Evolutionary conservation across 1,284 basidiomycete genomes (phyloP).

Genomic region (Melanopsichium pennsylvanicum): DNA sequence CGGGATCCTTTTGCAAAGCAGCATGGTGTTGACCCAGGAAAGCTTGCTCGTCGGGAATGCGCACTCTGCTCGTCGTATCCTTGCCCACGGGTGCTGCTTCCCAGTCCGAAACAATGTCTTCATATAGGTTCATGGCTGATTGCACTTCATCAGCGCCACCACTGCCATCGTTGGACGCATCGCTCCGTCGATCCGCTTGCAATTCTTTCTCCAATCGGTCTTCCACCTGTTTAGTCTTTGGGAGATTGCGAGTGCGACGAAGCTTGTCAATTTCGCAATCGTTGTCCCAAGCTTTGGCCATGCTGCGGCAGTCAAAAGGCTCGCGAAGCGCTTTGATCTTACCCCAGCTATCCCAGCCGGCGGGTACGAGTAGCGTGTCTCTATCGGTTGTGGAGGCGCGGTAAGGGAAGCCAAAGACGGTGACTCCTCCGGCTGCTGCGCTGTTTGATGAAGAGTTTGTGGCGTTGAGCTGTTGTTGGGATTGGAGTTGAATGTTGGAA

Average conservation of each 20-base stretch:
- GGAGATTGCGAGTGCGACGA: slow-evolving; percentile 21
- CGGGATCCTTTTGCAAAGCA: slow-evolving; percentile 40
- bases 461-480: background rate
- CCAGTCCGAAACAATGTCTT: slow-evolving; percentile 58
- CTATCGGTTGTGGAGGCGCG: slow-evolving; percentile 91
- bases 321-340: slow-evolving; percentile 91
- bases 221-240: slow-evolving; percentile 30
- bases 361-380: slow-evolving; percentile 87
- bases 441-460: background rate
- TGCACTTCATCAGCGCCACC: slow-evolving; percentile 28
- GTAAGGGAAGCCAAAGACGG: slow-evolving; percentile 83
- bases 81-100: slow-evolving; percentile 26
- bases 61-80: slow-evolving; percentile 10
- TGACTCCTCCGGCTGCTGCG: slow-evolving; percentile 68
- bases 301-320: slow-evolving; percentile 83
- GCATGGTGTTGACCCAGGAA: slow-evolving; percentile 50
- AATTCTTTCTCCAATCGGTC: slow-evolving; percentile 48
- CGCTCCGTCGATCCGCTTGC: slow-evolving; percentile 7
- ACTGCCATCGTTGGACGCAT: background rate
- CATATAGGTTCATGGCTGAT: slow-evolving; percentile 56
- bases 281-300: slow-evolving; percentile 76
- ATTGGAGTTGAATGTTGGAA: slow-evolving; percentile 57
- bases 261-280: slow-evolving; percentile 48
- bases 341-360: slow-evolving; percentile 97
- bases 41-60: slow-evolving; percentile 37